phyloP scores from a whole-genome alignment of 75 land plant species.

The Azolla pinnata region DNA sequence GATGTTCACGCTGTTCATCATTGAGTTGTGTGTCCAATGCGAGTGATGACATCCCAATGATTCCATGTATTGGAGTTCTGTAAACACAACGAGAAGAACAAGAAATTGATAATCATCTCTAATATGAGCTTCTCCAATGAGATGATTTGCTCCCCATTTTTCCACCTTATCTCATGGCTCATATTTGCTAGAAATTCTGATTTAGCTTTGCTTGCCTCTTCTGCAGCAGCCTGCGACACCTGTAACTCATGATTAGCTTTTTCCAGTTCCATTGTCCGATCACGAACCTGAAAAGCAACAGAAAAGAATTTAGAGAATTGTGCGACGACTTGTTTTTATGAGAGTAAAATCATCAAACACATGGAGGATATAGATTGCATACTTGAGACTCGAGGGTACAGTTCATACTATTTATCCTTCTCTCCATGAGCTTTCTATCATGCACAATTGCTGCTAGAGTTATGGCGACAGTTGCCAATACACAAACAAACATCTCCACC shows the following conservation, averaged over 20 bases:
- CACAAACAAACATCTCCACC: conserved; percentile 30
- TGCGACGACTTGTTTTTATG: neutral
- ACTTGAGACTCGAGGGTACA: conserved; percentile 23
- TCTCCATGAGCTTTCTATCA: conserved; percentile 25
- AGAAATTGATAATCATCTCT: conserved; percentile 2
- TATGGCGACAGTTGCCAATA: conserved; percentile 26
- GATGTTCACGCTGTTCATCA: conserved; percentile 27
- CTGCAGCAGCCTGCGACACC: conserved; percentile 39
- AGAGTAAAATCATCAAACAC: neutral
- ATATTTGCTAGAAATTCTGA: conserved; percentile 41
- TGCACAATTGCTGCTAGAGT: conserved; percentile 29
- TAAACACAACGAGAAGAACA: neutral
- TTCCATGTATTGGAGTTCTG: conserved; percentile 32
- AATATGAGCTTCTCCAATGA: neutral
- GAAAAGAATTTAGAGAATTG: neutral
- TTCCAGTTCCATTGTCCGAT: conserved; percentile 32
- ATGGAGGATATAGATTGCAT: neutral
- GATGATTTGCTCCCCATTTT: neutral
- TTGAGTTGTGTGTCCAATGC: conserved; percentile 26
- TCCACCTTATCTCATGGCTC: conserved; percentile 42
- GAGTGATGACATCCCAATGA: conserved; percentile 28
- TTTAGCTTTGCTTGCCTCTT: conserved; percentile 40
- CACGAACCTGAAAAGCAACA: conserved; percentile 18
- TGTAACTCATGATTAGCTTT: conserved; percentile 27
- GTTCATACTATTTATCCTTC: conserved; percentile 21